A percentile compares a stretch with the other conserved stretches of the same genome.
These are phyloP conservation scores for Nymphaea colorata DNA, from an alignment of 164 flowering plant species.

Conservation along the genomic window DNA sequence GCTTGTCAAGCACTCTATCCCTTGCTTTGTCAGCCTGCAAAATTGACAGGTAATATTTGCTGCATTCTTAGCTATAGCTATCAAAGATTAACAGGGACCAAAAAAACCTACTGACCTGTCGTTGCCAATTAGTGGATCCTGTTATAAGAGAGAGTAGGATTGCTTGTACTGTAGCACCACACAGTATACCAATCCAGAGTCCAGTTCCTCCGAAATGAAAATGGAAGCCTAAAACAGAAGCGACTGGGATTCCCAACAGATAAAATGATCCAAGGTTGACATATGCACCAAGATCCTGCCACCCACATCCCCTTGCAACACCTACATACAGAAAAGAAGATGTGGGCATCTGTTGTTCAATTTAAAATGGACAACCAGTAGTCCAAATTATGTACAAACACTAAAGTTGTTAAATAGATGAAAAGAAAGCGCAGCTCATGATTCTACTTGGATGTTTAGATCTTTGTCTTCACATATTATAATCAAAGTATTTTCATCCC, in stretches of 20 bases:
- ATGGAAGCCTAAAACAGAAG: slow-evolving; percentile 35
- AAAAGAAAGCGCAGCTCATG: too few relatives aligned
- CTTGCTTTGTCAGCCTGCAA: too few relatives aligned
- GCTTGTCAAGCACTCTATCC: too few relatives aligned
- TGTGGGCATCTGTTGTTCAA: background rate
- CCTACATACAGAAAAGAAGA: slow-evolving; percentile 21
- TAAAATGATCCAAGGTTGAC: slow-evolving; percentile 63
- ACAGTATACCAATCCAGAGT: slow-evolving; percentile 61
- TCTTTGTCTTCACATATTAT: too few relatives aligned
- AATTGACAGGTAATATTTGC: too few relatives aligned
- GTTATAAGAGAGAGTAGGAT: slow-evolving; percentile 34
- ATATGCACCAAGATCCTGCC: slow-evolving; percentile 74
- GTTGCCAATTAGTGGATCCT: slow-evolving; percentile 45
- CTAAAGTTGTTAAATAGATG: too few relatives aligned
- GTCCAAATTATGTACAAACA: too few relatives aligned
- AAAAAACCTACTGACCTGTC: slow-evolving; percentile 56
- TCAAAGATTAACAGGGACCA: too few relatives aligned
- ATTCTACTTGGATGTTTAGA: too few relatives aligned
- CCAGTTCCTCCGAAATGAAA: slow-evolving; percentile 43
- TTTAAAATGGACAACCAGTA: too few relatives aligned
- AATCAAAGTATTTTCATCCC: too few relatives aligned
- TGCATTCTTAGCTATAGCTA: too few relatives aligned
- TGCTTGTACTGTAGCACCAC: slow-evolving; percentile 41
- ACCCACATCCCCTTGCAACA: slow-evolving; percentile 72
- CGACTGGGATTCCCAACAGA: slow-evolving; percentile 54